These are phyloP conservation scores for Adenanthera pavonina DNA, from an alignment of 306 rosid genomes.

Conservation along the genomic window DNA sequence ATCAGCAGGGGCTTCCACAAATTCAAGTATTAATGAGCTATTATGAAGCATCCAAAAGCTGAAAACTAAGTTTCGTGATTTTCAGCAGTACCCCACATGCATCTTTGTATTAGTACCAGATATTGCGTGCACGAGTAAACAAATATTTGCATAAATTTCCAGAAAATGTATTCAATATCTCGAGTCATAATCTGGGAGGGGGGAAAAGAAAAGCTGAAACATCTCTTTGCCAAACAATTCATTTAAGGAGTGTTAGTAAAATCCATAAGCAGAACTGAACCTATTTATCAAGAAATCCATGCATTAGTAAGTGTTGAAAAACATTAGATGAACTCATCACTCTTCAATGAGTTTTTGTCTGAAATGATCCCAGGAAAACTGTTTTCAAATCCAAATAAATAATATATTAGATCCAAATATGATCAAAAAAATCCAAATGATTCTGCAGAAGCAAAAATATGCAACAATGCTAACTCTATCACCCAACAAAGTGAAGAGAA, in stretches of 20 bases:
- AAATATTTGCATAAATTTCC: not conserved
- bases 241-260: not conserved
- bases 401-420: conserved; percentile 33
- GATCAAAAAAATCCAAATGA: not conserved
- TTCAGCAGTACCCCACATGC: not conserved
- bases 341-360: conserved; percentile 7
- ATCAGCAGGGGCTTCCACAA: no score
- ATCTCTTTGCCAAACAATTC: not conserved
- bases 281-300: not conserved
- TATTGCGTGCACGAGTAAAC: conserved; percentile 11
- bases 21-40: not conserved
- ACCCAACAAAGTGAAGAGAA: not conserved
- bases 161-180: not conserved
- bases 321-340: not conserved
- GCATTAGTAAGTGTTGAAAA: not conserved
- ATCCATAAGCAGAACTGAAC: not conserved
- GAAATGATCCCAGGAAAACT: conserved; percentile 19
- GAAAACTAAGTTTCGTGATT: conserved; percentile 16
- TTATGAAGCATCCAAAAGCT: conserved; percentile 13
- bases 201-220: not conserved
- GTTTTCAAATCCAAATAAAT: conserved; percentile 13
- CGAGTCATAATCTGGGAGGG: not conserved
- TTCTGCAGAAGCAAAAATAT: not conserved
- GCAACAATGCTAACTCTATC: not conserved
- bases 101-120: conserved; percentile 16